Evolutionary conservation across 768 basidiomycete genomes (phyloP).

Genomic region (Rhizopogon rudus): DNA sequence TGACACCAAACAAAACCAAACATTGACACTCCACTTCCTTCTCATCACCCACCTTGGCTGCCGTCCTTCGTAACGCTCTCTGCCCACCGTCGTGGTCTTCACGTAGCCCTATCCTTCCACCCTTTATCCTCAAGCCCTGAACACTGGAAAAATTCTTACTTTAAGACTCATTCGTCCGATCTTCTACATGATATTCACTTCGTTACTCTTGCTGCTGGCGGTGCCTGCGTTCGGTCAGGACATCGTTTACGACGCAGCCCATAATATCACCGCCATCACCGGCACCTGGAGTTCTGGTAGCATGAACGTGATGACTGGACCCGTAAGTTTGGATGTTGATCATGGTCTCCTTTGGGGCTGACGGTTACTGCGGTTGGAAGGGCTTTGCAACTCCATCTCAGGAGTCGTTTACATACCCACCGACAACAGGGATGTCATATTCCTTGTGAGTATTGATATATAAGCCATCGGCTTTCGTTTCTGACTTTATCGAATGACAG

Average conservation of each 20-base stretch:
- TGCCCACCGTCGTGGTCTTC: slow-evolving; percentile 7
- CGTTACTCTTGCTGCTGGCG: slow-evolving; percentile 23
- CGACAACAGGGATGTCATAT: slow-evolving; percentile 80
- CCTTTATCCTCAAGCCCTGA: neutral
- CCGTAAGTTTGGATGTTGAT: slow-evolving; percentile 47
- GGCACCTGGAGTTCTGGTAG: slow-evolving; percentile 91
- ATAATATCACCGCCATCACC: slow-evolving; percentile 64
- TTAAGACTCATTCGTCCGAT: neutral
- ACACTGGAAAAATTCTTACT: neutral
- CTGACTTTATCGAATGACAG: slow-evolving; percentile 30
- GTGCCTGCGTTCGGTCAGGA: slow-evolving; percentile 28
- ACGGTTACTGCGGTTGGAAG: slow-evolving; percentile 33
- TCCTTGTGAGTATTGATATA: slow-evolving; percentile 63
- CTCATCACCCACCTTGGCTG: slow-evolving; percentile 29
- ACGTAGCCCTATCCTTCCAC: slow-evolving; percentile 2
- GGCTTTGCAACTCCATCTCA: slow-evolving; percentile 83
- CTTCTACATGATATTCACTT: slow-evolving; percentile 14
- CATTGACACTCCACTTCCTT: slow-evolving; percentile 6
- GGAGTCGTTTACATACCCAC: slow-evolving; percentile 77
- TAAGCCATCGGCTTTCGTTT: too few relatives aligned
- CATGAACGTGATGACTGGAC: slow-evolving; percentile 70
- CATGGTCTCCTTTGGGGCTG: neutral
- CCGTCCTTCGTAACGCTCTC: slow-evolving; percentile 27
- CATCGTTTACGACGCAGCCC: slow-evolving; percentile 37
- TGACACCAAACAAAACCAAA: slow-evolving; percentile 21